phyloP scores from a whole-genome alignment of 345 rosid genomes.

The Theobroma cacao region DNA sequence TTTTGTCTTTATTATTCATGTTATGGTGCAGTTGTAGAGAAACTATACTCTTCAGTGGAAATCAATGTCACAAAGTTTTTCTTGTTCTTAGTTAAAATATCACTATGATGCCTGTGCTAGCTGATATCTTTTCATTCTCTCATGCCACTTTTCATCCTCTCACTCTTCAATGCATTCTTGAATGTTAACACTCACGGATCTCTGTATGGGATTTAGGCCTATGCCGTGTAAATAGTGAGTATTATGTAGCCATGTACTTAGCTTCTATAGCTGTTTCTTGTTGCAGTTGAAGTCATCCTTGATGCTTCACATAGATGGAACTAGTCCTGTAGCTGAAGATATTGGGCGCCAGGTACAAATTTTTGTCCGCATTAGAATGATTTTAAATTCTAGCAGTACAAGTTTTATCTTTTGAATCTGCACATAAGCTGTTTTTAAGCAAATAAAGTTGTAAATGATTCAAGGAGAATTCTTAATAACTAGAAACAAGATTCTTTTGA shows the following conservation, averaged over 20 bases:
- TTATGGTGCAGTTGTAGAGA: not conserved
- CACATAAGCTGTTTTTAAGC: not conserved
- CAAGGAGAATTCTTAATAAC: not conserved
- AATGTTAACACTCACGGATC: not conserved
- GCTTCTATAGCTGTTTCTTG: not conserved
- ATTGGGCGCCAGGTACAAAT: slow-evolving; percentile 93
- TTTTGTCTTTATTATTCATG: not conserved
- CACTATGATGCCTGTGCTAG: not conserved
- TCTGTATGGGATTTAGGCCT: not conserved
- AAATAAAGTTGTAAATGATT: slow-evolving; percentile 2
- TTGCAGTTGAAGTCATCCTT: slow-evolving; percentile 88
- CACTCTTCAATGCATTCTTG: not conserved
- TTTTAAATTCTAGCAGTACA: not conserved
- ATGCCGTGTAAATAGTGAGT: not conserved
- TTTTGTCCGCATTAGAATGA: not conserved
- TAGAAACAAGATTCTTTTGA: not conserved
- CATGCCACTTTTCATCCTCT: not conserved
- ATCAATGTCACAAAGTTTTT: not conserved
- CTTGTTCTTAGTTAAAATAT: not conserved
- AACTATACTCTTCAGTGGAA: not conserved
- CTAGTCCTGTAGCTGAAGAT: slow-evolving; percentile 93
- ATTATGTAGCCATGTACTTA: not conserved
- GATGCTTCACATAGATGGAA: slow-evolving; percentile 94
- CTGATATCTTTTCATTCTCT: not conserved
- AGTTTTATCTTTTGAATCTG: not conserved